Evolutionary conservation across 2,329 filamentous ascomycete genomes (phyloP).

Genomic region (Fusarium paranaense): DNA sequence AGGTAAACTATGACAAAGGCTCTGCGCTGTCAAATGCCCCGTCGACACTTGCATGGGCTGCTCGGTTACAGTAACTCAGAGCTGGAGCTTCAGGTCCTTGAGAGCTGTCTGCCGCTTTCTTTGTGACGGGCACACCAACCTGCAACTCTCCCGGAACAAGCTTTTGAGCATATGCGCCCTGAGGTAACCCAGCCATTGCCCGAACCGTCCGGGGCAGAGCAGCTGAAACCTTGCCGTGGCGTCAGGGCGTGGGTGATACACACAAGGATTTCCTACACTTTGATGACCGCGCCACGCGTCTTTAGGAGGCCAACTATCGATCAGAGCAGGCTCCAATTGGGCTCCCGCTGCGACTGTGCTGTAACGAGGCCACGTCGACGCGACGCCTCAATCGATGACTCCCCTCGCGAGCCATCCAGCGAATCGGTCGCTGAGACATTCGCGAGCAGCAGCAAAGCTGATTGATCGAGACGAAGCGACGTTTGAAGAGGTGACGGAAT

Average conservation of each 20-base stretch:
- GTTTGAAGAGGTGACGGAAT: not conserved
- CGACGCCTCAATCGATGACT: constrained; percentile 10
- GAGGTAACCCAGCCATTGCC: constrained; percentile 28
- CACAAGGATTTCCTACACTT: constrained; percentile 16
- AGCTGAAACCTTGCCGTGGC: constrained; percentile 35
- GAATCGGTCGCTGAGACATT: constrained; percentile 13
- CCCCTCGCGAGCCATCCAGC: constrained; percentile 13
- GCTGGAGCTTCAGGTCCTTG: constrained; percentile 31
- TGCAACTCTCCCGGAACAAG: constrained; percentile 11
- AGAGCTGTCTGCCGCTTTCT: constrained; percentile 10
- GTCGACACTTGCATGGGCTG: constrained; percentile 6
- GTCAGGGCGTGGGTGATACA: constrained; percentile 11
- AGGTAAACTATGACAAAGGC: constrained; percentile 25
- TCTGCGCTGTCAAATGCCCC: constrained; percentile 24
- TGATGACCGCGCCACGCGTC: constrained; percentile 29
- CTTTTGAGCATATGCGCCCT: constrained; percentile 17
- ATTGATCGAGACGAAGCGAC: constrained; percentile 2
- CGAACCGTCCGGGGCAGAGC: not conserved
- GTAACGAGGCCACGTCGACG: constrained; percentile 11
- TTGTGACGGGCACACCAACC: not conserved
- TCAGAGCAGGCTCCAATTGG: constrained; percentile 9
- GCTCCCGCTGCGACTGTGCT: not conserved
- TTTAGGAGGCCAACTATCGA: constrained; percentile 13
- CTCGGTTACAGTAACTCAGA: constrained; percentile 16
- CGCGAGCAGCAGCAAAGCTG: constrained; percentile 1